Evolutionary conservation across 306 rosid species (phyloP).

Genomic region (Corylus avellana): DNA sequence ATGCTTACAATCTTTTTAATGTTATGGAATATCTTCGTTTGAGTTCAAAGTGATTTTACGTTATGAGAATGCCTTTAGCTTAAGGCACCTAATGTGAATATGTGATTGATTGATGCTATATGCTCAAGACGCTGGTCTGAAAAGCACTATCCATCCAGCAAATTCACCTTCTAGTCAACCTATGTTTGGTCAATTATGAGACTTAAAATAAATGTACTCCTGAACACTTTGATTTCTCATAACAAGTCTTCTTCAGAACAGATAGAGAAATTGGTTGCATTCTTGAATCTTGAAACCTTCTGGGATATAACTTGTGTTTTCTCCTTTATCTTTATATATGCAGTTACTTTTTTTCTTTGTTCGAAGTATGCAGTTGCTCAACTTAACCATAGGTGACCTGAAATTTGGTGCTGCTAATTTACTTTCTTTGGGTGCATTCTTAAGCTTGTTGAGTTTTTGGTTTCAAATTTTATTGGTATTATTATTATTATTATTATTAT

Average conservation of each 20-base stretch:
- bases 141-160: background rate
- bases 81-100: background rate
- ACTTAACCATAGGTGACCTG: background rate
- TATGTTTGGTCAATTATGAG: background rate
- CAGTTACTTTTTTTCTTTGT: background rate
- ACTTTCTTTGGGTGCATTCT: background rate
- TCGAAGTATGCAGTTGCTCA: too few species aligned
- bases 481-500: too few species aligned
- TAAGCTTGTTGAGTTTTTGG: background rate
- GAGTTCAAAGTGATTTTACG: background rate
- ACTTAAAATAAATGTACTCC: background rate
- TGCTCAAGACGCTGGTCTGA: background rate
- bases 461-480: background rate
- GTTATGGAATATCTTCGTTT: background rate
- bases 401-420: background rate
- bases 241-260: background rate
- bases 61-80: background rate
- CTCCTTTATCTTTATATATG: background rate
- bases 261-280: background rate
- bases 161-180: background rate
- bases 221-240: background rate
- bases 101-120: background rate
- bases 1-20: background rate
- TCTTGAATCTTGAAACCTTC: background rate
- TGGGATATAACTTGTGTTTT: background rate